Evolutionary conservation across 495 filamentous ascomycete species (phyloP), one percentile per base, ranked within the genome.

Genomic region (Rostrohypoxylon terebratum): DNA sequence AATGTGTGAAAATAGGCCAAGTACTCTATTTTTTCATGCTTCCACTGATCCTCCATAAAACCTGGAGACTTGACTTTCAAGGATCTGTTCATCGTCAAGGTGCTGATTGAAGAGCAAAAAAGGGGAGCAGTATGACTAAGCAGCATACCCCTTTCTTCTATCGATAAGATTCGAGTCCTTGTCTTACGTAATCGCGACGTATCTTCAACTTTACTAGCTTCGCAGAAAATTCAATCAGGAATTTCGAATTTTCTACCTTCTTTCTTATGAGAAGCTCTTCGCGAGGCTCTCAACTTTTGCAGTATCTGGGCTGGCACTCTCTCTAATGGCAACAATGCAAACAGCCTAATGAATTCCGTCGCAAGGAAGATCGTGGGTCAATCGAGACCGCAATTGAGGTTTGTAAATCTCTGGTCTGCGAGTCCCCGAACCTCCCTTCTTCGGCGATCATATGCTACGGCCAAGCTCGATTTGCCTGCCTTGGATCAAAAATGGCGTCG

Each of bases 401-500:
- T 71, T 61, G 38, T 47, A 18, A 42, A 50, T 16, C 11, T 45
- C 8, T 69, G 71, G 61, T 58, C 48, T 62, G 20, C 42, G 40
- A 48, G 42, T 31, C 54, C 47, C 48, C 44, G 18, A 68, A 40
- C 31, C 51, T 61, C 60, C 61, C 38, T 59, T 55, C 16, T 63
- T 11, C 72, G 63, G 21, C 78, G 76, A 68, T 18, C 63, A 47
- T 80, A 81, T 65, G 78, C 79, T 16, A 77, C 77, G 13, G 72
- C 73, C 33, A 84, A 77, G 66, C 86, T 94, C 28, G 85, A 93
- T 71, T 84, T 95, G 18, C 81, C 83, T 1, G 84, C 84, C 8
- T 80, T 96, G 28, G 92, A 94, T 71, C 78, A 79, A 63, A 94
- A 94, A 90, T 96, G 93, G 93, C 91, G 88, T 47, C 90, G 88